Conservation (phyloP, 2,329 filamentous ascomycete species). For the Xylariaceae sp. region DNA sequence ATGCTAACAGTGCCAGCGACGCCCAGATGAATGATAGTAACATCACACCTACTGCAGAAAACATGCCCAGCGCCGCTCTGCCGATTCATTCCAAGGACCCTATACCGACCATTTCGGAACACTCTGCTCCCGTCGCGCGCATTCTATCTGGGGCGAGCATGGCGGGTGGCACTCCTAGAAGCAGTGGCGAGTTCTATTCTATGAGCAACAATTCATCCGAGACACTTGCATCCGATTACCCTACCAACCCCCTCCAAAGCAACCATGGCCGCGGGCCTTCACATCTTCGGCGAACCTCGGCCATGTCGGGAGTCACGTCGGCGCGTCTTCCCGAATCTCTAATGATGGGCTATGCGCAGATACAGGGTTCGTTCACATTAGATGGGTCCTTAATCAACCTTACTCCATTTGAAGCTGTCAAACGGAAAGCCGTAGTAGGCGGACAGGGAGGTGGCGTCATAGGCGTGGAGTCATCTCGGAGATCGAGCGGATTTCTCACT, state of each 20-base stretch:
- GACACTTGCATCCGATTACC: conserved; percentile 86
- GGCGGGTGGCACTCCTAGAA: conserved; percentile 74
- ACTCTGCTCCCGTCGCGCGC: conserved; percentile 57
- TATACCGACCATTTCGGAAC: conserved; percentile 53
- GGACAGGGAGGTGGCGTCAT: conserved; percentile 84
- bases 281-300: conserved; percentile 46
- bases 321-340: conserved; percentile 66
- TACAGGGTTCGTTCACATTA: conserved; percentile 85
- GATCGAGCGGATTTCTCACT: conserved; percentile 74
- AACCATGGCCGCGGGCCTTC: conserved; percentile 34
- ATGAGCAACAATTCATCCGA: conserved; percentile 93
- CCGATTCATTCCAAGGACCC: conserved; percentile 40
- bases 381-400: conserved; percentile 90
- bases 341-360: conserved; percentile 97
- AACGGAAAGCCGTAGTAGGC: conserved; percentile 85
- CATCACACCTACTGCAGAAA: conserved; percentile 36
- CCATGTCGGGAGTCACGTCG: conserved; percentile 38
- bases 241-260: conserved; percentile 46
- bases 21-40: conserved; percentile 35
- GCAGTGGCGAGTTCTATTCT: conserved; percentile 92
- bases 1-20: conserved; percentile 29
- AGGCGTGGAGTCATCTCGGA: conserved; percentile 69
- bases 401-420: conserved; percentile 89
- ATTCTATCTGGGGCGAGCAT: conserved; percentile 76
- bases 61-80: conserved; percentile 34